These are phyloP conservation scores for Vanilla planifolia DNA, from an alignment of 106 monocot species.

Conservation along the genomic window DNA sequence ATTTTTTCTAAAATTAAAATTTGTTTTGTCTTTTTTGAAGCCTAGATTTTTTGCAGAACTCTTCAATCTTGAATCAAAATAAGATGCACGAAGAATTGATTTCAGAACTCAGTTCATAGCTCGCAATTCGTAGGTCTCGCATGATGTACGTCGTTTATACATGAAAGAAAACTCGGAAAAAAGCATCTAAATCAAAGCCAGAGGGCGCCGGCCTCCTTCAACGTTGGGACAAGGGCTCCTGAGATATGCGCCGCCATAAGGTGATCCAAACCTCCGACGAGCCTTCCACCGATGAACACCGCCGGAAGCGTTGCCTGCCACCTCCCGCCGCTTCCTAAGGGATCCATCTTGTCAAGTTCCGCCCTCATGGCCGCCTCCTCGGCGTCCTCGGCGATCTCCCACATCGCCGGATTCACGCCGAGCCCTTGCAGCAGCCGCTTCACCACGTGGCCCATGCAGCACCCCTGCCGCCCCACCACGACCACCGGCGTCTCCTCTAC, in stretches of 20 bases:
- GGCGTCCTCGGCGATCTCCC: not conserved
- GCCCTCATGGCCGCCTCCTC: slow-evolving; percentile 9
- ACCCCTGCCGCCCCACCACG: not conserved
- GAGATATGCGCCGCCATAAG: slow-evolving; percentile 66
- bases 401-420: slow-evolving; percentile 6
- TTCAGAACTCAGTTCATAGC: no score
- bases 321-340: not conserved
- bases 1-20: no score
- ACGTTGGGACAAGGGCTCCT: slow-evolving; percentile 55
- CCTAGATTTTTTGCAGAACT: no score
- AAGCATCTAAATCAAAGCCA: slow-evolving; percentile 35
- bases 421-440: slow-evolving; percentile 5
- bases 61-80: no score
- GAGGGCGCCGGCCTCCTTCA: slow-evolving; percentile 68
- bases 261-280: slow-evolving; percentile 56
- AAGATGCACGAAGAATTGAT: no score
- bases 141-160: no score
- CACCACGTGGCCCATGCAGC: slow-evolving; percentile 10
- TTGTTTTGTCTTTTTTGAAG: no score
- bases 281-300: slow-evolving; percentile 63
- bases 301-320: slow-evolving; percentile 6
- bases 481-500: slow-evolving; percentile 12
- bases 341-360: slow-evolving; percentile 1
- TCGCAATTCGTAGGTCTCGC: no score
- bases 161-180: not conserved